Base-by-base conservation (phyloP, 192 early-diverging fungal genomes). In the Phycomyces nitens region DNA sequence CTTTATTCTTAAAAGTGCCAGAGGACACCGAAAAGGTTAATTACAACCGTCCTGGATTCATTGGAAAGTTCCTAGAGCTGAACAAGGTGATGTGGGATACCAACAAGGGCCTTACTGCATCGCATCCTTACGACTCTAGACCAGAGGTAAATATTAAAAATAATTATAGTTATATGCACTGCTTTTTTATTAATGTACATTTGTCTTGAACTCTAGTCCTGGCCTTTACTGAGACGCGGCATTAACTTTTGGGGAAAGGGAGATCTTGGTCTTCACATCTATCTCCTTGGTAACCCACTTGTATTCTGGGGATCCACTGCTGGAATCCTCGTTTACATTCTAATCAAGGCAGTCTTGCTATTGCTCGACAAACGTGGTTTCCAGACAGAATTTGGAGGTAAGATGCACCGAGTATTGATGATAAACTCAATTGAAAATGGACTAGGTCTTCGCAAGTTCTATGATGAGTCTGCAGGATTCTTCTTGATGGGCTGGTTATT, bases 101-200 rank as follows among this genome's bases (percentile, higher is more conserved):
- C 63, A 99, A 99, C 73, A 84, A 88, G 51, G 95, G 89, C 0
- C 76, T 99, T 43, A 93, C 93, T 21, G 89, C 89, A 42, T 85
- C 92, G 9, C 97, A 99, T 72, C 96, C 97, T 56, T 99, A 95
- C 71, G 94, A 96, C 55, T 98, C 96, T 44, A 80, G 88, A 18
- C 95, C 97, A 10, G 78, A 82, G 56, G 84, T 72, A 66, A 53
- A 55, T 50, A 15, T 39, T 12, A 7, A 44, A n/a, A n/a, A n/a
- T n/a, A n/a, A n/a, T n/a, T n/a, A n/a, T n/a, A n/a, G n/a, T n/a
- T n/a, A n/a, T n/a, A n/a, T n/a, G n/a, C n/a, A n/a, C n/a, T n/a
- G n/a, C n/a, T n/a, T n/a, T n/a, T n/a, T n/a, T n/a, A n/a, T n/a
- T n/a, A n/a, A n/a, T n/a, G n/a, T n/a, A n/a, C n/a, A n/a, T n/a